These are phyloP conservation scores for Paramecium caudatum DNA, from an alignment of 73 alveolate genomes.

Conservation along the genomic window DNA sequence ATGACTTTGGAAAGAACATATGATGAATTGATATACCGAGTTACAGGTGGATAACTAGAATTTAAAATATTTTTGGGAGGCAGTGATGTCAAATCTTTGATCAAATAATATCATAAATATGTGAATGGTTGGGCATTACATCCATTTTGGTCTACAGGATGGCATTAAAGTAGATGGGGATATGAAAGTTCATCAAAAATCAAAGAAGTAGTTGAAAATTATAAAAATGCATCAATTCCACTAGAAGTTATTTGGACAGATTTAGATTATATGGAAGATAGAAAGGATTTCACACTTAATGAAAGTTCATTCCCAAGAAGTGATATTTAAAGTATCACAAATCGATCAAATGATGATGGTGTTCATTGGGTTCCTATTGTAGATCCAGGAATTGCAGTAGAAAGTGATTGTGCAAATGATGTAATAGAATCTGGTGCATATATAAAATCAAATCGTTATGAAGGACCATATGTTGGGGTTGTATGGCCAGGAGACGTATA, in stretches of 20 bases:
- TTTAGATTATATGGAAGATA: constrained; percentile 94
- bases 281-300: constrained; percentile 89
- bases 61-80: constrained; percentile 69
- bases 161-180: constrained; percentile 98
- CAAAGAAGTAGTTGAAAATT: constrained; percentile 83
- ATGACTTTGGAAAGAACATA: constrained; percentile 62
- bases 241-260: constrained; percentile 98
- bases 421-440: constrained; percentile 65
- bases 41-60: constrained; percentile 74
- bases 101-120: constrained; percentile 66
- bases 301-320: constrained; percentile 69
- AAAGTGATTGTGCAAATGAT: constrained; percentile 75
- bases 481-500: constrained; percentile 96
- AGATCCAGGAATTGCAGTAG: constrained; percentile 93
- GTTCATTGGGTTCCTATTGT: constrained; percentile 90
- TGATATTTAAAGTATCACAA: constrained; percentile 80
- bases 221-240: constrained; percentile 87
- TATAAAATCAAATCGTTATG: constrained; percentile 55
- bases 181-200: constrained; percentile 79
- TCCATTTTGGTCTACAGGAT: constrained; percentile 93
- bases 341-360: constrained; percentile 77
- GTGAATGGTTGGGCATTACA: constrained; percentile 84
- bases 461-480: constrained; percentile 79
- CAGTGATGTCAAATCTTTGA: constrained; percentile 60
- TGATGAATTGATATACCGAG: constrained; percentile 65